These are phyloP conservation scores for Colletotrichum filicis DNA, from an alignment of 2,329 filamentous ascomycete genomes.

Conservation along the genomic window DNA sequence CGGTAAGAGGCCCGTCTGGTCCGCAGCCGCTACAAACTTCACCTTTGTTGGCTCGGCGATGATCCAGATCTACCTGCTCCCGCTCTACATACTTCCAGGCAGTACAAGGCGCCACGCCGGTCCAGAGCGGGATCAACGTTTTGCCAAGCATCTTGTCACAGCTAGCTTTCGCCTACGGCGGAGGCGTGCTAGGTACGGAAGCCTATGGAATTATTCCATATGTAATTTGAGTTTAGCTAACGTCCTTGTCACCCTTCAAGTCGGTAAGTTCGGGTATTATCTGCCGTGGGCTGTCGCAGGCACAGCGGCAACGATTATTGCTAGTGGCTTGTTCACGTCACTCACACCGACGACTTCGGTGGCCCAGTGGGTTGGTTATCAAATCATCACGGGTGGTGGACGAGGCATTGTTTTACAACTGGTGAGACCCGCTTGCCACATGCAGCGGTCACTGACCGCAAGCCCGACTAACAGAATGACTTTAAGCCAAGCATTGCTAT, in stretches of 20 bases:
- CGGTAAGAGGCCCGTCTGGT: conserved; percentile 36
- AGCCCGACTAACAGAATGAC: background rate
- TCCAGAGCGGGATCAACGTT: conserved; percentile 47
- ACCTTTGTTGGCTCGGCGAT: conserved; percentile 17
- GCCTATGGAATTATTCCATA: background rate
- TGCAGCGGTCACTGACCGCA: conserved; percentile 1
- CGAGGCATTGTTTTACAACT: conserved; percentile 41
- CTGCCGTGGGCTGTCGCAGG: conserved; percentile 33
- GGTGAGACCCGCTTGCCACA: conserved; percentile 40
- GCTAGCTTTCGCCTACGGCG: conserved; percentile 36
- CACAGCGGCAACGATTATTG: conserved; percentile 24
- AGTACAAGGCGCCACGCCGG: conserved; percentile 36
- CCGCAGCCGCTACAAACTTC: conserved; percentile 55
- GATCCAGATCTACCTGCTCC: conserved; percentile 43
- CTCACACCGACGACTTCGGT: conserved; percentile 28
- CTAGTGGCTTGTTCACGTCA: conserved; percentile 33
- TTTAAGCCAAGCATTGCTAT: conserved; percentile 39
- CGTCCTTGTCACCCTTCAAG: background rate
- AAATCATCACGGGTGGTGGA: conserved; percentile 34
- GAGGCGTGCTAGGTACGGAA: conserved; percentile 40
- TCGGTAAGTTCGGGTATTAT: conserved; percentile 35
- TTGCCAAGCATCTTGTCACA: conserved; percentile 43
- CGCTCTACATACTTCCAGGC: conserved; percentile 50
- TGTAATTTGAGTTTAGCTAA: background rate
- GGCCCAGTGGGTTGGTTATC: conserved; percentile 34